Conservation (phyloP, 192 early-diverging fungal genomes). For the Coemansia sp. region DNA sequence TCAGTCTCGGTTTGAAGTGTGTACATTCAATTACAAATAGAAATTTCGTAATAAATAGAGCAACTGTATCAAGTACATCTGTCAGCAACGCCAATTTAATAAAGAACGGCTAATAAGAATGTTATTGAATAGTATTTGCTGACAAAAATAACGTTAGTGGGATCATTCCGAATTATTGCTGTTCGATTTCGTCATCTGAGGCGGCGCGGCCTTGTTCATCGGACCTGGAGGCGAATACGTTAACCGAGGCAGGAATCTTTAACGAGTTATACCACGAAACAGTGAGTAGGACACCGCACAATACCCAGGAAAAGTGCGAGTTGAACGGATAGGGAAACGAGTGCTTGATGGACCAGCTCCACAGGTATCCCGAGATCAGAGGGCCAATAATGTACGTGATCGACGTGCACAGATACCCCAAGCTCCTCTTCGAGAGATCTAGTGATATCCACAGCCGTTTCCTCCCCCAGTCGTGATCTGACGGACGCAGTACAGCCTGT, state of each 20-base stretch:
- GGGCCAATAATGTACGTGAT: slow-evolving; percentile 12
- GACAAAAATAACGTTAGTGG: no score
- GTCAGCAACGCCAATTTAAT: background rate
- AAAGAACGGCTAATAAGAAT: no score
- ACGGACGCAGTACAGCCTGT: background rate
- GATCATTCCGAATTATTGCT: no score
- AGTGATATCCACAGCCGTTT: background rate
- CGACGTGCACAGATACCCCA: background rate
- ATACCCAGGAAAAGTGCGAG: slow-evolving; percentile 39
- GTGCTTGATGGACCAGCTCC: slow-evolving; percentile 41
- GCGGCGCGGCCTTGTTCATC: background rate
- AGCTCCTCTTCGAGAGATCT: background rate
- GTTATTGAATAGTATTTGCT: no score
- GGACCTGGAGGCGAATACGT: slow-evolving; percentile 25
- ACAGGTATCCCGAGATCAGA: slow-evolving; percentile 8
- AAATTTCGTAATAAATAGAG: no score
- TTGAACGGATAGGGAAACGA: slow-evolving; percentile 32
- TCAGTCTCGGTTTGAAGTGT: no score
- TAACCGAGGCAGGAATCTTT: slow-evolving; percentile 31
- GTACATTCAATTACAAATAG: no score
- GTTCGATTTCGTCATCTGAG: background rate
- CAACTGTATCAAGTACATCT: no score
- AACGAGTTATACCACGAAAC: slow-evolving; percentile 10
- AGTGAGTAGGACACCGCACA: slow-evolving; percentile 11
- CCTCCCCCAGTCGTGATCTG: background rate